Evolutionary conservation across 2,329 filamentous ascomycete species (phyloP).

Genomic region (Parafenestella ontariensis): DNA sequence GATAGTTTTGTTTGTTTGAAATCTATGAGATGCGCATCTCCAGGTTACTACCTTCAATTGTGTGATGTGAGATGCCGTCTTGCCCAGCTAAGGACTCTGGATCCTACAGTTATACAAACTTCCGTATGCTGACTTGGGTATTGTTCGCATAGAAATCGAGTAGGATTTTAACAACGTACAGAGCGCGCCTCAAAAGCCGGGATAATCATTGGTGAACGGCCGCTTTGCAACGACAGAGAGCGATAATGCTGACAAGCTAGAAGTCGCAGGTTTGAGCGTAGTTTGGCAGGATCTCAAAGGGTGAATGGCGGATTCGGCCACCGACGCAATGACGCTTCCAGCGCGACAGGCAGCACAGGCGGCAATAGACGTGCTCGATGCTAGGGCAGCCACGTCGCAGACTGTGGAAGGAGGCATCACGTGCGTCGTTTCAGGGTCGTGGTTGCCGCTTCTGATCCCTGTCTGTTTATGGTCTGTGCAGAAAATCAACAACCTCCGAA

Average conservation of each 20-base stretch:
- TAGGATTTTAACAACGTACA: neutral
- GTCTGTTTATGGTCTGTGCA: constrained; percentile 39
- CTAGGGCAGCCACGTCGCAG: constrained; percentile 3
- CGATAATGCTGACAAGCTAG: too few relatives aligned
- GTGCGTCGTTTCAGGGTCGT: constrained; percentile 27
- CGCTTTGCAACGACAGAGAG: too few relatives aligned
- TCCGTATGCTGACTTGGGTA: too few relatives aligned
- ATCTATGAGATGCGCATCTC: constrained; percentile 18
- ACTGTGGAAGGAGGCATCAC: constrained; percentile 10
- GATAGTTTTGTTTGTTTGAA: constrained; percentile 7
- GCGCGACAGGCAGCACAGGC: neutral
- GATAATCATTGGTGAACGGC: too few relatives aligned
- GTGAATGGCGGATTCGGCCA: neutral
- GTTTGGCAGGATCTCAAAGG: neutral
- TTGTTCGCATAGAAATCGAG: neutral
- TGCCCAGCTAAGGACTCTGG: neutral
- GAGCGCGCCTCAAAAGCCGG: too few relatives aligned
- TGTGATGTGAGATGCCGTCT: neutral
- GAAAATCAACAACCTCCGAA: constrained; percentile 24
- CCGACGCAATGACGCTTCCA: too few relatives aligned
- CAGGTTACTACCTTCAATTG: neutral
- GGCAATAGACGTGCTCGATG: constrained; percentile 5
- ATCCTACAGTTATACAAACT: too few relatives aligned
- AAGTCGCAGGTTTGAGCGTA: neutral
- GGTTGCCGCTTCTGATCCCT: constrained; percentile 31